Percentiles rank a stretch among this genome's conserved stretches.
These are phyloP conservation scores for Peltaster fructicola DNA, from an alignment of 2,329 filamentous ascomycete genomes.

Conservation along the genomic window DNA sequence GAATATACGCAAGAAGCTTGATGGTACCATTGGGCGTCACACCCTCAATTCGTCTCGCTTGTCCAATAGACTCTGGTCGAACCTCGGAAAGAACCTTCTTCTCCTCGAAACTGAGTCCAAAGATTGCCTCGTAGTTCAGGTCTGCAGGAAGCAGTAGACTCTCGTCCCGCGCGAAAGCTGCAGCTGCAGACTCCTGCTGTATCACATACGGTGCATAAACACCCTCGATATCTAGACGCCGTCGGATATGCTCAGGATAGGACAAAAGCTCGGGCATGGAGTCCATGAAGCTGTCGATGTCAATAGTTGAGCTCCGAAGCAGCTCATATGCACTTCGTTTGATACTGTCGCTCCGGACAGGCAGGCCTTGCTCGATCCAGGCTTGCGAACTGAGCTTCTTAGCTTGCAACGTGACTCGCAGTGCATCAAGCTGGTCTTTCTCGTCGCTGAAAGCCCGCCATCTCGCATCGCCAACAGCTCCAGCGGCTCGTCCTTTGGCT, in stretches of 20 bases:
- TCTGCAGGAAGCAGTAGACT: slow-evolving; percentile 51
- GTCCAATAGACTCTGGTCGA: slow-evolving; percentile 68
- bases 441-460: slow-evolving; percentile 56
- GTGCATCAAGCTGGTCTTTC: slow-evolving; percentile 46
- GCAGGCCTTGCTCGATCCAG: slow-evolving; percentile 57
- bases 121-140: slow-evolving; percentile 57
- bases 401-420: slow-evolving; percentile 42
- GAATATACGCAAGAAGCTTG: slow-evolving; percentile 46
- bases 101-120: slow-evolving; percentile 66
- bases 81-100: slow-evolving; percentile 50
- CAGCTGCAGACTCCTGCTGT: slow-evolving; percentile 49
- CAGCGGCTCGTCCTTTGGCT: slow-evolving; percentile 53
- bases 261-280: slow-evolving; percentile 37
- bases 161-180: slow-evolving; percentile 60
- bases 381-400: slow-evolving; percentile 41
- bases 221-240: slow-evolving; percentile 63
- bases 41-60: slow-evolving; percentile 76
- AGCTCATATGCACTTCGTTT: slow-evolving; percentile 63
- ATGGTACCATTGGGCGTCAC: slow-evolving; percentile 35
- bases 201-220: slow-evolving; percentile 74
- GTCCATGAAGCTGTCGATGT: slow-evolving; percentile 39
- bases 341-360: slow-evolving; percentile 45
- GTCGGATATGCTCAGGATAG: slow-evolving; percentile 42
- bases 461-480: slow-evolving; percentile 59
- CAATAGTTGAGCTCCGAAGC: slow-evolving; percentile 47